phyloP scores from a whole-genome alignment of 371 early-diverging fungal genomes.

The Mortierella sp. region DNA sequence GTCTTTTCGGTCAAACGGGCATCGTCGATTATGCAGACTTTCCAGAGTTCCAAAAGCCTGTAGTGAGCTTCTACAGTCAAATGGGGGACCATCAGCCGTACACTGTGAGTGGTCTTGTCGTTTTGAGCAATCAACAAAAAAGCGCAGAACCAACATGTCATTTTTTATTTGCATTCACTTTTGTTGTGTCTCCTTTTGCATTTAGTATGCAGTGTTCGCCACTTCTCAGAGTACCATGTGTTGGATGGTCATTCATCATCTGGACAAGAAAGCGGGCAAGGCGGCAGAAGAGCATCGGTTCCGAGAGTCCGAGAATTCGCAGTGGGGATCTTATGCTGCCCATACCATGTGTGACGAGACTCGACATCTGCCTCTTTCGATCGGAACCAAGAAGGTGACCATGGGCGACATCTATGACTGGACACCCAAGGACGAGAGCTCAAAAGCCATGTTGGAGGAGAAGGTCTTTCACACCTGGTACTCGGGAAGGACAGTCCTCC shows the following conservation, averaged over 20 bases:
- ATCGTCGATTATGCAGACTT: neutral
- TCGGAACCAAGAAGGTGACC: neutral
- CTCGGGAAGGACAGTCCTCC: slow-evolving; percentile 4
- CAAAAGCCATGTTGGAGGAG: slow-evolving; percentile 19
- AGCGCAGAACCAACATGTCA: too few relatives aligned
- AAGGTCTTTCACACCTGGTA: slow-evolving; percentile 18
- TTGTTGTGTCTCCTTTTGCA: too few relatives aligned
- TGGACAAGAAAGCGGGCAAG: neutral
- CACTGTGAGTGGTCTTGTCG: too few relatives aligned
- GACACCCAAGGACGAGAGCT: neutral
- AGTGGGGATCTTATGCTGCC: slow-evolving; percentile 13
- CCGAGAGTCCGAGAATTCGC: neutral
- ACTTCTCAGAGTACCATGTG: neutral
- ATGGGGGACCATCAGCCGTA: neutral
- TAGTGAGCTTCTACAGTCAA: neutral
- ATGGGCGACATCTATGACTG: neutral
- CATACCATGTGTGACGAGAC: slow-evolving; percentile 14
- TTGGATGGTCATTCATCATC: slow-evolving; percentile 7
- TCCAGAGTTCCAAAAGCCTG: neutral
- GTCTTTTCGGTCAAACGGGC: neutral
- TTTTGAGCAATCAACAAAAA: too few relatives aligned
- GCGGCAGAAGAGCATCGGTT: neutral
- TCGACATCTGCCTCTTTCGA: neutral
- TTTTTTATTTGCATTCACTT: too few relatives aligned
- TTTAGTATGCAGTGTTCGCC: too few relatives aligned